Percentiles rank a stretch among this genome's conserved stretches.
Evolutionary conservation across 148 eudicot species (phyloP).

Genomic region (Camellia granthamiana): DNA sequence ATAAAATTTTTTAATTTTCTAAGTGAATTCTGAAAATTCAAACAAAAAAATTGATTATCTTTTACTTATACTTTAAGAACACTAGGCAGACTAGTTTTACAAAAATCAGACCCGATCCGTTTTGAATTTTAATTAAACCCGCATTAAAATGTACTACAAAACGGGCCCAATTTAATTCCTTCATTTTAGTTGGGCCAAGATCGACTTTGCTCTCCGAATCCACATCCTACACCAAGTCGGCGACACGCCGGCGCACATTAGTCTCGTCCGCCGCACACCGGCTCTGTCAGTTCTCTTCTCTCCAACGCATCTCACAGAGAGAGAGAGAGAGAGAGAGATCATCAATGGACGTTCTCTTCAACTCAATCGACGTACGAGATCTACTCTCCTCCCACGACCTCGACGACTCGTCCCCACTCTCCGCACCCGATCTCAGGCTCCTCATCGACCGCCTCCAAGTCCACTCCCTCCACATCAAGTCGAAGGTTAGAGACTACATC

Average conservation of each 20-base stretch:
- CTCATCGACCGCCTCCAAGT: conserved; percentile 64
- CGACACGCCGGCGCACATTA: conserved; percentile 9
- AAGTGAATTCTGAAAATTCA: no score
- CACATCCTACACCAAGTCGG: no score
- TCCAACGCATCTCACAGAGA: not conserved
- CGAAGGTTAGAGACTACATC: conserved; percentile 61
- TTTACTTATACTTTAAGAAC: no score
- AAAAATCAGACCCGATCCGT: no score
- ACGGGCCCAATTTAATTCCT: not conserved
- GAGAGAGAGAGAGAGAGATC: not conserved
- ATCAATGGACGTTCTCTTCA: conserved; percentile 60
- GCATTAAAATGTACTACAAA: no score
- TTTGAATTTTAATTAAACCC: not conserved
- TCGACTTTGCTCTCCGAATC: not conserved
- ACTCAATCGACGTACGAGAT: conserved; percentile 58
- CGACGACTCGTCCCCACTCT: conserved; percentile 66
- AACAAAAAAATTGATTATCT: no score
- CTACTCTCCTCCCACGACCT: conserved; percentile 55
- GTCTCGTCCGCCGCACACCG: not conserved
- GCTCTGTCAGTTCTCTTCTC: conserved; percentile 8
- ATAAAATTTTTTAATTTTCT: no score
- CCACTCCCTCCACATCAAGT: conserved; percentile 67
- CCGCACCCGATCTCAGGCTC: conserved; percentile 95
- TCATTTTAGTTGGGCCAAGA: not conserved
- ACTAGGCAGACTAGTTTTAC: no score